A percentile compares a stretch with the other conserved stretches of the same genome.
Conservation (phyloP, 139 green algal genomes). For the Monoraphidium neglectum region DNA sequence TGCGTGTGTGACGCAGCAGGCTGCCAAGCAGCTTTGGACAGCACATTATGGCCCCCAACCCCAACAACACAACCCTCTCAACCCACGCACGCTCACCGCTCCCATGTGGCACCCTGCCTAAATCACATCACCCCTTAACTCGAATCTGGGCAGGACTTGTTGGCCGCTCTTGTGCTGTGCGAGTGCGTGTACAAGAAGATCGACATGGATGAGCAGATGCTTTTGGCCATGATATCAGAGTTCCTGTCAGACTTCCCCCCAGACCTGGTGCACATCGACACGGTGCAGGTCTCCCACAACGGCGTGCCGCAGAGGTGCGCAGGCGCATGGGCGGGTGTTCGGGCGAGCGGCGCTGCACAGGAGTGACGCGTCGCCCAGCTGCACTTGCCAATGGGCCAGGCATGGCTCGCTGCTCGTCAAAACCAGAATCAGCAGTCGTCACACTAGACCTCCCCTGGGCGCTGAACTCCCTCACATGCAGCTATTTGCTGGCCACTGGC, state of each 20-base stretch:
- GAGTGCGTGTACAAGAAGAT: conserved; percentile 72
- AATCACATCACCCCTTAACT: too few species aligned
- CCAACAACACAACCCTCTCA: not conserved
- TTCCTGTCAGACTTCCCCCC: conserved; percentile 43
- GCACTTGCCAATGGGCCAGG: too few species aligned
- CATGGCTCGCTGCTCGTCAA: too few species aligned
- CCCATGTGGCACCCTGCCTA: not conserved
- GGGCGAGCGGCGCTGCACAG: too few species aligned
- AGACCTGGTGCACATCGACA: conserved; percentile 47
- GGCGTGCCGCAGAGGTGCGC: conserved; percentile 45
- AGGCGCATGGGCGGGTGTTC: not conserved
- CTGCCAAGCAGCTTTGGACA: too few species aligned
- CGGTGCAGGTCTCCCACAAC: conserved; percentile 46
- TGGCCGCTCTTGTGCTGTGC: conserved; percentile 47
- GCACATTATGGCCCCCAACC: too few species aligned
- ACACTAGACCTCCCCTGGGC: too few species aligned
- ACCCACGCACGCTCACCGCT: not conserved
- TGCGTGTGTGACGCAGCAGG: too few species aligned
- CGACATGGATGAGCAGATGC: conserved; percentile 36
- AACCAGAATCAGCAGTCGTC: too few species aligned
- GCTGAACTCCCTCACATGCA: conserved; percentile 19
- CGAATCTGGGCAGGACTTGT: conserved; percentile 45
- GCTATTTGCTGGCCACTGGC: conserved; percentile 63
- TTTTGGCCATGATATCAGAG: conserved; percentile 25
- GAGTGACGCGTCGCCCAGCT: too few species aligned